Conservation (phyloP, 208 protist genomes). For the Trichomonas vaginalis region DNA sequence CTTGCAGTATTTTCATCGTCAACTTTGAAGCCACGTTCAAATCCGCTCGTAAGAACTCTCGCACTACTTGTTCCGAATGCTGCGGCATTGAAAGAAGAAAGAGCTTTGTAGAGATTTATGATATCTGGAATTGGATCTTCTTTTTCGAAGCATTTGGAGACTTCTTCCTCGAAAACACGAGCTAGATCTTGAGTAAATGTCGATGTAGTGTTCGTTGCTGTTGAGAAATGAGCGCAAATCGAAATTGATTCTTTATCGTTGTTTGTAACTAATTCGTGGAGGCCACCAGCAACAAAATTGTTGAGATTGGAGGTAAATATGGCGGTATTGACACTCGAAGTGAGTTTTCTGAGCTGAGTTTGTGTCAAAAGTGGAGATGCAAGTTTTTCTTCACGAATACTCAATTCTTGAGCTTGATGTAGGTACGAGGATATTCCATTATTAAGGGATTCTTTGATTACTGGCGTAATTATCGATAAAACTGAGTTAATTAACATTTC, state of each 20-base stretch:
- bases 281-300: neutral
- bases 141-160: neutral
- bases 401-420: neutral
- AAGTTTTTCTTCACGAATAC: neutral
- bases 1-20: neutral
- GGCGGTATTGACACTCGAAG: neutral
- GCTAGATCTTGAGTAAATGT: neutral
- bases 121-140: neutral
- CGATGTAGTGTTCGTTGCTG: neutral
- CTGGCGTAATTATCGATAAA: neutral
- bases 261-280: neutral
- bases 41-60: neutral
- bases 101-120: neutral
- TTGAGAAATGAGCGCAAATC: neutral
- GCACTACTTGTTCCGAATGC: neutral
- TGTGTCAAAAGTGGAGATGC: neutral
- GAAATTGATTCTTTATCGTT: neutral
- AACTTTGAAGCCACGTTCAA: neutral
- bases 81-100: neutral
- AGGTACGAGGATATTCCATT: neutral
- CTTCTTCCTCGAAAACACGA: neutral
- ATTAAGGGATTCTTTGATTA: neutral
- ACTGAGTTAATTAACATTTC: neutral
- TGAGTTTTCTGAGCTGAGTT: neutral
- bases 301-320: neutral